Percentiles rank a stretch among this genome's conserved stretches.
phyloP scores from a whole-genome alignment of 2,329 filamentous ascomycete species.

The Curvularia sp. region DNA sequence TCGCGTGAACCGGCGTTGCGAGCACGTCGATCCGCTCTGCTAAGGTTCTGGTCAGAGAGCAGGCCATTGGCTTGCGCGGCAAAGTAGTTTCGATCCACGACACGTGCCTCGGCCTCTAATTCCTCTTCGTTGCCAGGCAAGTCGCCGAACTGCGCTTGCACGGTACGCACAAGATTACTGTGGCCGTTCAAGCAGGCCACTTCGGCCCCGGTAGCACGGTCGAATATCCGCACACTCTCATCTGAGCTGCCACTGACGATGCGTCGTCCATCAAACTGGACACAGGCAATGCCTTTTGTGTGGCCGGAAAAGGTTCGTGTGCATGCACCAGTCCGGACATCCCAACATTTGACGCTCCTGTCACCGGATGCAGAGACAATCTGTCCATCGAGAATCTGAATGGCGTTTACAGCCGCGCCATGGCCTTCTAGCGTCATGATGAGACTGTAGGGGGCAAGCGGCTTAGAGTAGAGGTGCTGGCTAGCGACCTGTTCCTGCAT shows the following conservation, averaged over 20 bases:
- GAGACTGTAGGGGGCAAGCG: conserved; percentile 72
- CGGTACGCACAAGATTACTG: conserved; percentile 83
- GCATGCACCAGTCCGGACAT: conserved; percentile 80
- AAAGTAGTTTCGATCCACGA: conserved; percentile 76
- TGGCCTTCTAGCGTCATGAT: conserved; percentile 85
- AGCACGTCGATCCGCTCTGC: conserved; percentile 44
- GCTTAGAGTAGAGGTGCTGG: conserved; percentile 56
- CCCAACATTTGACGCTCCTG: conserved; percentile 92
- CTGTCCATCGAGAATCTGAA: conserved; percentile 84
- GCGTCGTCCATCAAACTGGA: conserved; percentile 91
- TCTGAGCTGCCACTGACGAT: conserved; percentile 97
- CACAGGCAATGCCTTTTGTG: conserved; percentile 93
- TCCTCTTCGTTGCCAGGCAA: conserved; percentile 79
- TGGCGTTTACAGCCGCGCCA: conserved; percentile 90
- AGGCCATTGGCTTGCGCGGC: conserved; percentile 59
- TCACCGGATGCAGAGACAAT: conserved; percentile 96
- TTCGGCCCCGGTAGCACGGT: conserved; percentile 82
- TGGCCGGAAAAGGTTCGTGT: conserved; percentile 83
- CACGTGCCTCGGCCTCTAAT: conserved; percentile 73
- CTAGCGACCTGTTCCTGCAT: conserved; percentile 50
- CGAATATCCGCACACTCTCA: conserved; percentile 94
- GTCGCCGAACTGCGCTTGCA: conserved; percentile 94
- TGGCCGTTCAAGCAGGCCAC: conserved; percentile 88
- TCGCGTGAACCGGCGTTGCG: conserved; percentile 75
- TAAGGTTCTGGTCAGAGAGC: conserved; percentile 39